Base-by-base conservation (phyloP, 768 basidiomycete species). In the Pisolithus microcarpus region DNA sequence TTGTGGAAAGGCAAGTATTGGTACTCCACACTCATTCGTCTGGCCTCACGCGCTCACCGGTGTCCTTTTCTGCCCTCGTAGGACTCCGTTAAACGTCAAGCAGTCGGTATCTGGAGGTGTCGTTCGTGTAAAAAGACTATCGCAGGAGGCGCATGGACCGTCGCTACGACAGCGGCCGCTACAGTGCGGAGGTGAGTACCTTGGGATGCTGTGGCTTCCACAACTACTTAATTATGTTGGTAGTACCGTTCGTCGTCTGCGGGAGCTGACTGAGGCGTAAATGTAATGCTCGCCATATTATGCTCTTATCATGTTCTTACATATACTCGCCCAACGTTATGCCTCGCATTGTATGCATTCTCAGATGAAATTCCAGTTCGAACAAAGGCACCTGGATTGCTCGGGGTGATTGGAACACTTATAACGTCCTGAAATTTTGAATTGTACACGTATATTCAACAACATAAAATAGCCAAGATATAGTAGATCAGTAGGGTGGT, bases 1-100 rank as follows among this genome's bases (percentile, higher is more conserved):
- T 78, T 99, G 96, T 73, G 96, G 96, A 69, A 99, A 99, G 88
- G n/a, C n/a, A n/a, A n/a, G n/a, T n/a, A n/a, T n/a, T n/a, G n/a
- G 44, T 43, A 15, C 8, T 15, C 21, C 8, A 11, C 46, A 30
- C 2, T 4, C 19, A 15, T 4, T 15, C 34, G 34, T 38, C 11
- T 30, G 42, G 8, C 4, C 13, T 44, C n/a, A 2, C 15, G 43
- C n/a, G 30, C 26, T 52, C 15, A 61, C 28, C 13, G 34, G 13
- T 31, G 30, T 31, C 30, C 7, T n/a, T n/a, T n/a, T n/a, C n/a
- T n/a, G n/a, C n/a, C n/a, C n/a, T 28, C 2, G 54, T 21, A 97
- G 94, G 94, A 97, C 77, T 84, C 91, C 50, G 93, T 98, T 61
- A 96, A 95, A 77, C 85, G 96, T 62, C 82, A 85, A 36, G 87